A percentile compares a stretch with the other conserved stretches of the same genome.
phyloP scores from a whole-genome alignment of 257 asterid genomes.

The Ligustrum vulgare region DNA sequence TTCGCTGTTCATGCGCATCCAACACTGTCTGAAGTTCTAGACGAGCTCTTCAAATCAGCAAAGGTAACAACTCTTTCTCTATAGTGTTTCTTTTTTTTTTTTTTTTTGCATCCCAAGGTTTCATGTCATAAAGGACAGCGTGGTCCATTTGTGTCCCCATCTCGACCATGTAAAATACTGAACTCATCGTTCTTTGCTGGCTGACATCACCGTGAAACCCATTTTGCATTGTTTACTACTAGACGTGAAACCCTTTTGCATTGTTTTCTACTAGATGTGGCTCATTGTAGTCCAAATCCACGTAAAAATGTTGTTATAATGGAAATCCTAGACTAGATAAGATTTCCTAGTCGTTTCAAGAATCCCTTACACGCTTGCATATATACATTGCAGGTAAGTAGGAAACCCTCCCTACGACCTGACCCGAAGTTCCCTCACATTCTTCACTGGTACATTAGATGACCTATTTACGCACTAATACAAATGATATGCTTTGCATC shows the following conservation, averaged over 20 bases:
- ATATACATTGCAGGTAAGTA: slow-evolving; percentile 44
- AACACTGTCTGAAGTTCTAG: slow-evolving; percentile 90
- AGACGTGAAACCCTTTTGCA: background rate
- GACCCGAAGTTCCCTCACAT: slow-evolving; percentile 62
- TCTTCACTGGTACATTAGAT: slow-evolving; percentile 62
- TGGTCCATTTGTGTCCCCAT: slow-evolving; percentile 11
- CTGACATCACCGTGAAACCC: background rate
- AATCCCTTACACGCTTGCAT: slow-evolving; percentile 32
- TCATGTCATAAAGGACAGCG: background rate
- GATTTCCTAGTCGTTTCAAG: slow-evolving; percentile 18
- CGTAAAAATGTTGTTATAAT: slow-evolving; percentile 12
- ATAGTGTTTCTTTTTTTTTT: background rate
- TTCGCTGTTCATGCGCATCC: slow-evolving; percentile 97
- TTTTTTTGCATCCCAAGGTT: background rate
- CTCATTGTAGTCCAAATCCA: slow-evolving; percentile 11
- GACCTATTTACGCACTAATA: slow-evolving; percentile 25
- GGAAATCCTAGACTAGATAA: slow-evolving; percentile 22
- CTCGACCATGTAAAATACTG: background rate
- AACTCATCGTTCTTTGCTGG: background rate
- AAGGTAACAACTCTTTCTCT: slow-evolving; percentile 48
- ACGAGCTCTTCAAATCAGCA: slow-evolving; percentile 86
- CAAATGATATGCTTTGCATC: slow-evolving; percentile 9
- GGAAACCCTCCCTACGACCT: slow-evolving; percentile 59
- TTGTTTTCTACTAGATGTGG: slow-evolving; percentile 4
- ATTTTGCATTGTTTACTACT: background rate